A percentile compares a stretch with the other conserved stretches of the same genome.
Conservation (phyloP, 106 monocot species). For the Dactylorhiza incarnata region DNA sequence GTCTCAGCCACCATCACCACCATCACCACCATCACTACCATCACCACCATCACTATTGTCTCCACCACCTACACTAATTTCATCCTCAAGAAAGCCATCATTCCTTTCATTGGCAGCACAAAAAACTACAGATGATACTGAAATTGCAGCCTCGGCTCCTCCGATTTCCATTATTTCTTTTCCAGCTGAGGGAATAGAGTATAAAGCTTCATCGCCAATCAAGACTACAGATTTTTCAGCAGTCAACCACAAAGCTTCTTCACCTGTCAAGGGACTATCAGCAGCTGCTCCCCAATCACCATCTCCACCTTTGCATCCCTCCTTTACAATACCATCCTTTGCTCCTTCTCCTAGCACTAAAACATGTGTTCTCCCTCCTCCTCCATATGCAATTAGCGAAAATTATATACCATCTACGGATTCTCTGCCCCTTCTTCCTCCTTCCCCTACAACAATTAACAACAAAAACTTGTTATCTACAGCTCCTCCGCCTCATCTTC, state of each 20-base stretch:
- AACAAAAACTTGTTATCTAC: too few species aligned
- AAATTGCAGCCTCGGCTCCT: neutral
- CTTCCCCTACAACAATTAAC: neutral
- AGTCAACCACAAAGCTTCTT: neutral
- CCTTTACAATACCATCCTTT: neutral
- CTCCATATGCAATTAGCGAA: neutral
- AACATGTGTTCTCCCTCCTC: neutral
- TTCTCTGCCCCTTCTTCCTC: neutral
- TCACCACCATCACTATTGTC: too few species aligned
- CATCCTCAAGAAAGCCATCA: neutral
- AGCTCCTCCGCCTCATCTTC: neutral
- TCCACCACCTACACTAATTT: neutral
- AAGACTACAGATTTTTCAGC: neutral
- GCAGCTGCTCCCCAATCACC: neutral
- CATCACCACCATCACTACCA: neutral
- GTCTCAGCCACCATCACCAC: constrained; percentile 10
- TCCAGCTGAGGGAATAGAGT: neutral
- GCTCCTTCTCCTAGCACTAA: neutral
- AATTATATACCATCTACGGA: neutral
- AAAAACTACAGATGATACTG: neutral
- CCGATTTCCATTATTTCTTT: neutral
- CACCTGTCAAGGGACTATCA: neutral
- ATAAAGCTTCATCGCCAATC: neutral
- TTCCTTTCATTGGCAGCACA: neutral
- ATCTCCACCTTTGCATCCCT: constrained; percentile 5